These are phyloP conservation scores for Remersonia thermophila DNA, from an alignment of 2,329 filamentous ascomycete genomes.

Conservation along the genomic window DNA sequence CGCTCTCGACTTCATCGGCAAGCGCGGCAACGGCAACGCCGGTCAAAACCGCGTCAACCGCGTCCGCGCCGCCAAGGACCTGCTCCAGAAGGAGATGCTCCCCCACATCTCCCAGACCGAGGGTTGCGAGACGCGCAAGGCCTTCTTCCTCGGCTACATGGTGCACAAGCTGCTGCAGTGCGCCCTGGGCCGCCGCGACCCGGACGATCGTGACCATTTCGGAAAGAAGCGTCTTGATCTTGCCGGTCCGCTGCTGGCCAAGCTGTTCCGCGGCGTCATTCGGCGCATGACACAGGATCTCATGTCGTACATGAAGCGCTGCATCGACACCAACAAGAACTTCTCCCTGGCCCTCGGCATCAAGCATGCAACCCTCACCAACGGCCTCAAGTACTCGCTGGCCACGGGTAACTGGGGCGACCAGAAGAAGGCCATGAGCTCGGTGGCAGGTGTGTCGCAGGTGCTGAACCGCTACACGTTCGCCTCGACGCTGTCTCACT, in stretches of 20 bases:
- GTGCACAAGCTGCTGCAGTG: slow-evolving; percentile 91
- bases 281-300: slow-evolving; percentile 85
- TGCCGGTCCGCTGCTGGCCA: slow-evolving; percentile 87
- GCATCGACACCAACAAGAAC: slow-evolving; percentile 76
- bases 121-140: slow-evolving; percentile 89
- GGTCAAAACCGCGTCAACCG: slow-evolving; percentile 74
- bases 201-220: slow-evolving; percentile 96
- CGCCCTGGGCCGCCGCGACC: slow-evolving; percentile 81
- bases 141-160: slow-evolving; percentile 98
- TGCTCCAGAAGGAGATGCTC: slow-evolving; percentile 91
- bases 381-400: slow-evolving; percentile 90
- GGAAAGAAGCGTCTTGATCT: slow-evolving; percentile 97
- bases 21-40: slow-evolving; percentile 62
- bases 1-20: slow-evolving; percentile 89
- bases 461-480: slow-evolving; percentile 98
- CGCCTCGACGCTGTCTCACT: slow-evolving; percentile 88
- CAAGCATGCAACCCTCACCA: slow-evolving; percentile 82
- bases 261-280: slow-evolving; percentile 86
- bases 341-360: slow-evolving; percentile 87
- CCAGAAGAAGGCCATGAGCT: slow-evolving; percentile 93
- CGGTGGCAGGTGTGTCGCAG: slow-evolving; percentile 94
- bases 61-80: slow-evolving; percentile 82
- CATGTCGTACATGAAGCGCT: slow-evolving; percentile 80
- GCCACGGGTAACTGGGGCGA: slow-evolving; percentile 99
- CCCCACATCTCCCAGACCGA: slow-evolving; percentile 94